Conservation (phyloP, 129 eudicot species). For the Escallonia herrerae region DNA sequence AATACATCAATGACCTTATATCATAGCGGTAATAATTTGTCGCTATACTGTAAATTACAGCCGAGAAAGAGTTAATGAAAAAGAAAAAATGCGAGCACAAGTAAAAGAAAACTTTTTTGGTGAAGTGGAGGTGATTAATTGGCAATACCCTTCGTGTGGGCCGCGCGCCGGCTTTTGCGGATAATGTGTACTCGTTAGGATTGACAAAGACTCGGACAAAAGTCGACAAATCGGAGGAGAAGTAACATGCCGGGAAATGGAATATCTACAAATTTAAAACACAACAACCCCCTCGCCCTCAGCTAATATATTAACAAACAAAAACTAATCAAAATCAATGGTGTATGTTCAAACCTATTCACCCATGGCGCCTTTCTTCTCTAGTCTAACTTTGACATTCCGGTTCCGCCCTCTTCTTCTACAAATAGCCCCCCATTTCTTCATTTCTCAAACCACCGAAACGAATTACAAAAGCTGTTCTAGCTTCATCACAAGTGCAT, state of each 20-base stretch:
- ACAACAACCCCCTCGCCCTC: background rate
- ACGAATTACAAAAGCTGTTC: no score
- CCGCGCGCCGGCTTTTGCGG: background rate
- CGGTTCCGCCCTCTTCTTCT: conserved; percentile 4
- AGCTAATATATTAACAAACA: no score
- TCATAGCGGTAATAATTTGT: no score
- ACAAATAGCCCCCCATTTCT: conserved; percentile 13
- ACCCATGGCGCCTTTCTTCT: background rate
- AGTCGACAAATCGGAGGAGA: background rate
- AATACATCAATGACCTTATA: no score
- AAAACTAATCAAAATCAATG: no score
- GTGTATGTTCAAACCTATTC: background rate
- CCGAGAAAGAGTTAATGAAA: no score
- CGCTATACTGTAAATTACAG: no score
- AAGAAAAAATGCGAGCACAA: no score
- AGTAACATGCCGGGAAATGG: background rate
- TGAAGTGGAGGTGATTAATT: no score
- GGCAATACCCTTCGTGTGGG: no score
- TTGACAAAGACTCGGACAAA: background rate
- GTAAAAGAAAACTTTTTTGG: no score
- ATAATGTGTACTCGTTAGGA: background rate
- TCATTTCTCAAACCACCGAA: conserved; percentile 9
- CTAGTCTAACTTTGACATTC: conserved; percentile 13
- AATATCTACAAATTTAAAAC: background rate
- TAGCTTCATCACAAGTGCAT: background rate